Base-by-base conservation (phyloP, 2,329 filamentous ascomycete genomes). In the Laburnicola sp. region DNA sequence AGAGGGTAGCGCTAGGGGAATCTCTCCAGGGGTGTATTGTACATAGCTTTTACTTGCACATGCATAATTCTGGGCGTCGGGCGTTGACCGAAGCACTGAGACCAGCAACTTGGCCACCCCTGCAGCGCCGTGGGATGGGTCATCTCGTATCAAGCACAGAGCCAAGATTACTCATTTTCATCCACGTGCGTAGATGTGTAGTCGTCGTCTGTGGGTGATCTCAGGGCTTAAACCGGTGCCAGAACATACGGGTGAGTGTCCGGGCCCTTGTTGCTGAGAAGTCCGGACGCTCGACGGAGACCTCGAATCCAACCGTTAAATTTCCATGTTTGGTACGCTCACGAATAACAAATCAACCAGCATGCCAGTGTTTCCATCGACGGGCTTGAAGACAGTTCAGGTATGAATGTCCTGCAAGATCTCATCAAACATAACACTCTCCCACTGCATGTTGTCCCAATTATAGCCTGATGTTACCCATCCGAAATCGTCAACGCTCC, bases 381-480 rank as follows among this genome's bases (percentile, higher is more conserved):
- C 34, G 35, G 44, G 44, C 35, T 47, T 23, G 25, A 39, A 47
- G 23, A 48, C 31, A 42, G 27, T 30, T 50, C 41, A 27, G 40
- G 48, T 45, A 40, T 50, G 34, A 45, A 50, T 34, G 34, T 50
- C 48, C 27, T 45, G 48, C 23, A 50, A 50, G 48, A 50, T 50
- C 34, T 50, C 41, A 45, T 50, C 48, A 41, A 45, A 50, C 40
- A 50, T 45, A 45, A 16, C 41, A 50, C 34, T 50, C 48, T 50
- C 48, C 48, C 48, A 50, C 41, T 50, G 48, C 48, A 50, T 45
- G 35, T 45, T 50, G 48, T 50, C 48, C 48, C 48, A 50, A 34
- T 50, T 41, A 45, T 45, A 45, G 34, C 42, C 48, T 50, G 48
- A 40, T 44, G 41, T 39, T 50, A 40, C 35, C 48, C 41, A 45